Evolutionary conservation across 2,329 filamentous ascomycete species (phyloP), one percentile per base, ranked within the genome.

Genomic region (Arthroderma sp.): DNA sequence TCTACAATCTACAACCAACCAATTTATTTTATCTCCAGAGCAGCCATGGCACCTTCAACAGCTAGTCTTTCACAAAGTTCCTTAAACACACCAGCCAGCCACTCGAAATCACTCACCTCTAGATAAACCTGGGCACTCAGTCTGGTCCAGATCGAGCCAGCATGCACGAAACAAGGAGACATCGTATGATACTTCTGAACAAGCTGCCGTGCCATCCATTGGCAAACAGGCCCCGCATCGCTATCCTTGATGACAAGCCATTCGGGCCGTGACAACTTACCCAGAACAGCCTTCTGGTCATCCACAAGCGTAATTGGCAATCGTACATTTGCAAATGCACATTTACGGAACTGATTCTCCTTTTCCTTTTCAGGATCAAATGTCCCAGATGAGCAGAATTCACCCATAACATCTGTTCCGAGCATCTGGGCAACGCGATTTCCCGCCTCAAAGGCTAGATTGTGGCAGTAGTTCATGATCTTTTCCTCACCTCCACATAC

Each of bases 71-170:
- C 74, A 64, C 79, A 83, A 4, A 87, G 63, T 35, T 75, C 72
- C 66, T 80, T 79, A 65, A 93, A 69, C 7, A 79, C 73, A 54
- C 75, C 67, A 0, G 78, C 87, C 2, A 79, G 78, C 80, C 81
- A 87, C 67, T 85, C 81, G 66, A 93, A 95, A 70, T 96, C 90
- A 11, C 77, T 77, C 62, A 85, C 68, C 25, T 88, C 88, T n/a
- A 96, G 72, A 68, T 93, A 97, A 0, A 93, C 79, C 76, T 95
- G 90, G 13, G 81, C 88, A 67, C 86, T 90, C 52, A 95, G 66
- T 53, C 91, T 76, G 0, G 79, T 76, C 86, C 86, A 95, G 68
- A 84, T 80, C 56, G 77, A 76, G 0, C 78, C 79, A 0, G 72
- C 77, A 62, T 90, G 82, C 7, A 78, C 70, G 58, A 82, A 82